These are phyloP conservation scores for Medicago lupulina DNA, from an alignment of 306 rosid species.

Conservation along the genomic window DNA sequence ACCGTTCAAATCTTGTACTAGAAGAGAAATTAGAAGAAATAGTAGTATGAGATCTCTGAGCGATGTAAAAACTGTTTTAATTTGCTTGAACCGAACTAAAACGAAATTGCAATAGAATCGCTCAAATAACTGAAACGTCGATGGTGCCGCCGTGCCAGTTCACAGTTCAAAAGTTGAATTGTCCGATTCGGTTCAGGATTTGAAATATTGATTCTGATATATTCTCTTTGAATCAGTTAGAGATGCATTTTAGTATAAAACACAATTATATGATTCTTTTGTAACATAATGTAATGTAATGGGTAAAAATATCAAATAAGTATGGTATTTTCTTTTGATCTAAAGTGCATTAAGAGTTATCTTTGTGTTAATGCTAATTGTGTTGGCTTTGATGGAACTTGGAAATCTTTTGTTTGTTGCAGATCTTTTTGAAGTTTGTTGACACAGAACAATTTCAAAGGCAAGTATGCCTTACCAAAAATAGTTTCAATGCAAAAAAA, in stretches of 20 bases:
- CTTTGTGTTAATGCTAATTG: background rate
- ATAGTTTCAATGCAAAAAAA: background rate
- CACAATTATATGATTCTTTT: background rate
- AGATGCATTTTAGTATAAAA: background rate
- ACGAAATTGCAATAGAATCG: background rate
- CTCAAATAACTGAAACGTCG: background rate
- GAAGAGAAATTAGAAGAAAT: background rate
- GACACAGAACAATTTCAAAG: conserved; percentile 64
- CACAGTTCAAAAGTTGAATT: background rate
- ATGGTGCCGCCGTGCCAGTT: background rate
- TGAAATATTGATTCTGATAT: background rate
- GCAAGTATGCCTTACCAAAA: conserved; percentile 46
- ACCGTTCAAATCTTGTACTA: background rate
- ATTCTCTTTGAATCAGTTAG: conserved; percentile 13
- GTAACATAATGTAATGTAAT: background rate
- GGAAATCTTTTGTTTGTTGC: conserved; percentile 37
- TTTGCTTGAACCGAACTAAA: background rate
- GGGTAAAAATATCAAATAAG: background rate
- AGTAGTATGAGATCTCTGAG: background rate
- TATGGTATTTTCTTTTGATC: conserved; percentile 8
- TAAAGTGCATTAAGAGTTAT: background rate
- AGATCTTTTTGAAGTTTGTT: conserved; percentile 55
- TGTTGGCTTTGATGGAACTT: conserved; percentile 32
- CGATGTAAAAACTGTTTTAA: background rate
- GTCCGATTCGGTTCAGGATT: background rate